These are phyloP conservation scores for Scheffersomyces illinoinensis DNA, from an alignment of 1,139 yeast species.

Conservation along the genomic window DNA sequence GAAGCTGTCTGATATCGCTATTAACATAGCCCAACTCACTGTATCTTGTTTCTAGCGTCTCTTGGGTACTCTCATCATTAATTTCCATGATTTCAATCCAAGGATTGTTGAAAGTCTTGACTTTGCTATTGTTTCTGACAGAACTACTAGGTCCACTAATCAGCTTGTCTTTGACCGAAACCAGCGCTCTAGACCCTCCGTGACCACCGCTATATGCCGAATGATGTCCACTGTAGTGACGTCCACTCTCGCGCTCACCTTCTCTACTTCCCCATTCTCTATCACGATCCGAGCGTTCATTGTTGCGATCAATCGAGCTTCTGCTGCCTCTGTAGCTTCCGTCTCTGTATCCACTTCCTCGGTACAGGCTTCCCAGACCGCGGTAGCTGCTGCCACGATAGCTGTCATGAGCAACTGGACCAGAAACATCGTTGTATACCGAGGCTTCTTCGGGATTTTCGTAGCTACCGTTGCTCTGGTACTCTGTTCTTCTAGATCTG, in stretches of 20 bases:
- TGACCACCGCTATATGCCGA: background rate
- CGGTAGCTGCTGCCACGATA: constrained; percentile 3
- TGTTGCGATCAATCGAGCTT: background rate
- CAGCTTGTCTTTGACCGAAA: background rate
- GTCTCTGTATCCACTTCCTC: constrained; percentile 2
- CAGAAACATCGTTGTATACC: constrained; percentile 2
- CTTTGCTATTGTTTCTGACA: background rate
- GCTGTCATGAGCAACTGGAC: constrained; percentile 3
- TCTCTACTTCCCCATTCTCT: background rate
- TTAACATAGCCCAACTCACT: constrained; percentile 24
- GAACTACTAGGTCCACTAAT: background rate
- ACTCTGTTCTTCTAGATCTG: constrained; percentile 3
- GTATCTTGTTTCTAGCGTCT: constrained; percentile 17
- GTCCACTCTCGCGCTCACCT: background rate
- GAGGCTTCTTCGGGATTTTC: constrained; percentile 4
- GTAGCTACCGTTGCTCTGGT: background rate
- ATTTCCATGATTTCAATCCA: constrained; percentile 22
- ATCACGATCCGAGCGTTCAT: background rate
- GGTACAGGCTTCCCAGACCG: constrained; percentile 2
- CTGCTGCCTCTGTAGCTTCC: constrained; percentile 1
- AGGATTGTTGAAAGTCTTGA: constrained; percentile 14
- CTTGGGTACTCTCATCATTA: constrained; percentile 16
- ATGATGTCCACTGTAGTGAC: background rate
- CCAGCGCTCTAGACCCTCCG: background rate
- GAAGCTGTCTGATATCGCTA: constrained; percentile 27